phyloP scores from a whole-genome alignment of 257 asterid species.

The Forsythia viridissima region DNA sequence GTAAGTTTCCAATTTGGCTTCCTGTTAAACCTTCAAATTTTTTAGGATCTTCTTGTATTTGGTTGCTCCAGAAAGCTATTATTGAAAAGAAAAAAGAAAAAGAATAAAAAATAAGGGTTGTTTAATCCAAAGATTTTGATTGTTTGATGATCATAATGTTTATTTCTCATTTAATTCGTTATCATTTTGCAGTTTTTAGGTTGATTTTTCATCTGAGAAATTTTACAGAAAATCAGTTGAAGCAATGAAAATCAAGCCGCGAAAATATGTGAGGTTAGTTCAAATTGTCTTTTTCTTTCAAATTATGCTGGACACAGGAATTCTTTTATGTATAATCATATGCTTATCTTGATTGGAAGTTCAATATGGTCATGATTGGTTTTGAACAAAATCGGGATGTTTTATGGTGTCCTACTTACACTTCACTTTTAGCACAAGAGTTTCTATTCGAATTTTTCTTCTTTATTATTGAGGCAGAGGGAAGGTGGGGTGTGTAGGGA shows the following conservation, averaged over 20 bases:
- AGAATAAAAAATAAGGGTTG: too few relatives aligned
- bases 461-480: not conserved
- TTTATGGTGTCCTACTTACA: too few relatives aligned
- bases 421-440: too few relatives aligned
- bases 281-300: not conserved
- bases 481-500: not conserved
- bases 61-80: too few relatives aligned
- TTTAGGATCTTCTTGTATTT: not conserved
- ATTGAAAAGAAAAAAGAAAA: too few relatives aligned
- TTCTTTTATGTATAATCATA: not conserved
- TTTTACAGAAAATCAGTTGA: not conserved
- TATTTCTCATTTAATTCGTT: too few relatives aligned
- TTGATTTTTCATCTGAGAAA: not conserved
- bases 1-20: not conserved
- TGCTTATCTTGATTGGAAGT: not conserved
- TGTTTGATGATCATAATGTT: too few relatives aligned
- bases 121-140: too few relatives aligned
- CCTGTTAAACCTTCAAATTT: not conserved
- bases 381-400: not conserved
- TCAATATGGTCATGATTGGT: not conserved
- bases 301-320: not conserved
- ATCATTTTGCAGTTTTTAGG: not conserved
- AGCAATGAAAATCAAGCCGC: conserved; percentile 30
- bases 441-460: too few relatives aligned
- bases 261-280: conserved; percentile 39